A percentile compares a stretch with the other conserved stretches of the same genome.
phyloP scores from a whole-genome alignment of 2,329 filamentous ascomycete genomes.

The Fusarium fracticaudum region DNA sequence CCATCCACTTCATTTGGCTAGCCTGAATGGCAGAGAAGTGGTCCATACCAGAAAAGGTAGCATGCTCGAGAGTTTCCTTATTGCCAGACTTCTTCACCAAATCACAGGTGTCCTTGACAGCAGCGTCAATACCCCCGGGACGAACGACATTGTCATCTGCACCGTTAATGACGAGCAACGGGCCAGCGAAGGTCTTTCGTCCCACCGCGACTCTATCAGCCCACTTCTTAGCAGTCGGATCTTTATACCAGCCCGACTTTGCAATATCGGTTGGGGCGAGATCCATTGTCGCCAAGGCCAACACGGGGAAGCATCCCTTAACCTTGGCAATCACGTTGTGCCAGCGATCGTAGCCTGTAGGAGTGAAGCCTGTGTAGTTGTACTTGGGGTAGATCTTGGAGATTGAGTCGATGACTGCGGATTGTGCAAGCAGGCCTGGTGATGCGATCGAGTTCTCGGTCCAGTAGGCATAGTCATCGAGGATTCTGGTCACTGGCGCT shows the following conservation, averaged over 20 bases:
- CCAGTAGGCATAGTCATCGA: slow-evolving; percentile 15
- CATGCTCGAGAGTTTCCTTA: neutral
- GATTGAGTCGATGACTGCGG: slow-evolving; percentile 12
- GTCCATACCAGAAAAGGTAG: slow-evolving; percentile 3
- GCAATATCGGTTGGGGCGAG: neutral
- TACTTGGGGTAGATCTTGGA: slow-evolving; percentile 20
- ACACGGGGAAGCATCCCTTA: slow-evolving; percentile 17
- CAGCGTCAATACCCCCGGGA: neutral
- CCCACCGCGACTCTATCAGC: slow-evolving; percentile 1
- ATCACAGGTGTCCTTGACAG: neutral
- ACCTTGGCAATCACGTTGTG: slow-evolving; percentile 18
- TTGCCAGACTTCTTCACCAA: neutral
- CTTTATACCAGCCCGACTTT: neutral
- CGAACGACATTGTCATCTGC: slow-evolving; percentile 11
- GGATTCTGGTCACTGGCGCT: slow-evolving; percentile 20
- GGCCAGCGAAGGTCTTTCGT: neutral
- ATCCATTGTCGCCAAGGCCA: neutral
- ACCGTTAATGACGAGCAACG: neutral
- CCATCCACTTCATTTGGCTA: slow-evolving; percentile 23
- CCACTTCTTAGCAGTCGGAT: neutral
- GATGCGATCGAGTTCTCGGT: slow-evolving; percentile 1
- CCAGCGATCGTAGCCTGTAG: slow-evolving; percentile 22
- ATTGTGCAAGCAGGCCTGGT: slow-evolving; percentile 1
- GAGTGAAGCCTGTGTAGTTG: slow-evolving; percentile 18
- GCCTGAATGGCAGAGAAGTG: slow-evolving; percentile 29